phyloP scores from a whole-genome alignment of 2,329 filamentous ascomycete genomes.

The Colletotrichum sp. region DNA sequence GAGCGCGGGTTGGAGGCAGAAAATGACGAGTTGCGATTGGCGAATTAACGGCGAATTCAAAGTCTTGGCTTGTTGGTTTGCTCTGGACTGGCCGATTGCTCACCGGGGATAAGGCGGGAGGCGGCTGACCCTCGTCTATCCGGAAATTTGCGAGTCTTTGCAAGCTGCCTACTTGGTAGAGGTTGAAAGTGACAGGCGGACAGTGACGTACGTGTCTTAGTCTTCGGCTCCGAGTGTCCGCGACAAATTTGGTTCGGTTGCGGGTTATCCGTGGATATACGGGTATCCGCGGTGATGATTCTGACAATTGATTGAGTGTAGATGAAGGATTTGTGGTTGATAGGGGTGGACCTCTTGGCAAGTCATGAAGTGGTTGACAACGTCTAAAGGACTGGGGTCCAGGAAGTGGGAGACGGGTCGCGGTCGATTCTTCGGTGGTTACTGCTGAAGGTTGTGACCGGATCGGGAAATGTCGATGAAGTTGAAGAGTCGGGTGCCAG shows the following conservation, averaged over 20 bases:
- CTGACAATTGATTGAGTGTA: neutral
- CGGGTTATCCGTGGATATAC: neutral
- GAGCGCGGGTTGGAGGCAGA: neutral
- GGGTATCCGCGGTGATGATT: neutral
- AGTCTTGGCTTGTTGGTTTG: neutral
- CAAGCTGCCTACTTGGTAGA: neutral
- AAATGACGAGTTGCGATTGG: neutral
- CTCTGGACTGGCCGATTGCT: neutral
- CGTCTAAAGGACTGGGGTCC: neutral
- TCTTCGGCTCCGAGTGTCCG: neutral
- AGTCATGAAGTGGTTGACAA: conserved; percentile 3
- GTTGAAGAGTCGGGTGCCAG: neutral
- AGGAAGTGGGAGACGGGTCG: neutral
- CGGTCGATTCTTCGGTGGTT: neutral
- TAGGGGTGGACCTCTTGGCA: neutral
- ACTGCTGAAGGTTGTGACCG: neutral
- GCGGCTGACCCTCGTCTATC: neutral
- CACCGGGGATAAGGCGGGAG: neutral
- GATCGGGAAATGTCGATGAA: neutral
- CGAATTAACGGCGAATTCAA: neutral
- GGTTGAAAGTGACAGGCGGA: neutral
- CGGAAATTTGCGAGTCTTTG: neutral
- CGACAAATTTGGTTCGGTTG: neutral
- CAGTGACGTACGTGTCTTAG: neutral
- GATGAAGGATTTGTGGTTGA: neutral